A percentile compares a stretch with the other conserved stretches of the same genome.
These are phyloP conservation scores for Inosperma sp. DNA, from an alignment of 768 basidiomycete species.

Conservation along the genomic window DNA sequence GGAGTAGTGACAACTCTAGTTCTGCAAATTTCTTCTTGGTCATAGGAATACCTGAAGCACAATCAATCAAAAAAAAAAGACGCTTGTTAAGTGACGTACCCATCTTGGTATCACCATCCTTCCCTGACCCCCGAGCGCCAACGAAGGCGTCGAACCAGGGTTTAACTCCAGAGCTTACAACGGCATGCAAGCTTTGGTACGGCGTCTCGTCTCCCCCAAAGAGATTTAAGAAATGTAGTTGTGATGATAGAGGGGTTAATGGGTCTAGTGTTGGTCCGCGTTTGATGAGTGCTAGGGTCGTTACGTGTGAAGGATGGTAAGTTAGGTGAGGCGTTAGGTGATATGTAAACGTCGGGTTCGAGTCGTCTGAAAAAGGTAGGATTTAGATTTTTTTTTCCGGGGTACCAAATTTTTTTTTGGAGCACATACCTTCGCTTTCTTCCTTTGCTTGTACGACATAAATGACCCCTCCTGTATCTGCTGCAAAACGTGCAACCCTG, in stretches of 20 bases:
- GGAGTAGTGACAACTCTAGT: slow-evolving; percentile 87
- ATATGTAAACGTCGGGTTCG: slow-evolving; percentile 58
- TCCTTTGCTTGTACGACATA: slow-evolving; percentile 80
- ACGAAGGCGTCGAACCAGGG: slow-evolving; percentile 99
- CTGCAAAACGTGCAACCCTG: slow-evolving; percentile 68
- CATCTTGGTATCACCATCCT: slow-evolving; percentile 79
- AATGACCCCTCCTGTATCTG: slow-evolving; percentile 69
- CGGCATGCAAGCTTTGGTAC: slow-evolving; percentile 91
- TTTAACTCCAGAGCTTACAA: slow-evolving; percentile 93
- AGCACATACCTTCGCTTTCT: slow-evolving; percentile 59
- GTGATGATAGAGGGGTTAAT: slow-evolving; percentile 69
- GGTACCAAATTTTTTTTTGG: slow-evolving; percentile 19
- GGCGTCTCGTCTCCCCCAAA: slow-evolving; percentile 87
- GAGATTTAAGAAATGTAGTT: slow-evolving; percentile 89
- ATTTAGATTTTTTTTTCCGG: slow-evolving; percentile 10
- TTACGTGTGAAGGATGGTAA: slow-evolving; percentile 76
- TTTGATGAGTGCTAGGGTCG: slow-evolving; percentile 93
- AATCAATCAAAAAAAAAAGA: not conserved
- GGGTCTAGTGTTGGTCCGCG: slow-evolving; percentile 80
- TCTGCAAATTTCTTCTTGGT: slow-evolving; percentile 99
- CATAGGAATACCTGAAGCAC: slow-evolving; percentile 73
- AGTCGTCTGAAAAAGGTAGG: slow-evolving; percentile 49
- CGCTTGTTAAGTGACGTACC: slow-evolving; percentile 34
- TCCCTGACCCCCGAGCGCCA: slow-evolving; percentile 69
- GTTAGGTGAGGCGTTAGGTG: slow-evolving; percentile 65